Percentiles rank a stretch among this genome's conserved stretches.
Conservation (phyloP, 371 early-diverging fungal genomes). For the Dichotomocladium elegans region DNA sequence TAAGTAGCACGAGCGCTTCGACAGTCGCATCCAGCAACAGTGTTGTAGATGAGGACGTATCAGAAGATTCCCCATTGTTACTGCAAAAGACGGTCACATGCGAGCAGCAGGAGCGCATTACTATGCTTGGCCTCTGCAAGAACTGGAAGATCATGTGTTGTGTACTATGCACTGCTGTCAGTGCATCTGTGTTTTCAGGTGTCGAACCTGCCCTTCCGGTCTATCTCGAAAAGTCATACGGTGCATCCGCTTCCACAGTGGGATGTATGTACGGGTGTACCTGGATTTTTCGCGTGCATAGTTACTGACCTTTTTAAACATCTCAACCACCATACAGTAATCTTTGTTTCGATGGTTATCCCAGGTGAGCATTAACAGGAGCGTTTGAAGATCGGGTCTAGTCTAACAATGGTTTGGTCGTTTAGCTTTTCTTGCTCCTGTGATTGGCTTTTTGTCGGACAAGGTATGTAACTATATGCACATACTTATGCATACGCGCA, state of each 20-base stretch:
- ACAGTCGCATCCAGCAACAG: not conserved
- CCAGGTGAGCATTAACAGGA: constrained; percentile 42
- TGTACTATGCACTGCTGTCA: constrained; percentile 50
- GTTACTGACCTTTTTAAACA: too few species aligned
- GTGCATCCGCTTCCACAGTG: constrained; percentile 46
- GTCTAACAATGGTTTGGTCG: not conserved
- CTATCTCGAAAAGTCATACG: constrained; percentile 42
- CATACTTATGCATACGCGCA: not conserved
- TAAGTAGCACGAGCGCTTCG: constrained; percentile 7
- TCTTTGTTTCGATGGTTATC: constrained; percentile 60
- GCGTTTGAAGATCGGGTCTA: not conserved
- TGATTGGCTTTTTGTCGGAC: constrained; percentile 60
- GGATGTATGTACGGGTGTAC: constrained; percentile 48
- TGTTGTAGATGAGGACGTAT: not conserved
- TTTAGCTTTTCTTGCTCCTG: constrained; percentile 48
- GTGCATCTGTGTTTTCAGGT: constrained; percentile 58
- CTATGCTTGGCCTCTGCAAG: constrained; percentile 46
- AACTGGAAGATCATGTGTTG: constrained; percentile 55
- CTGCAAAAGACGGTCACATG: too few species aligned
- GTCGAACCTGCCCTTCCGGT: constrained; percentile 65
- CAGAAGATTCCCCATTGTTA: constrained; percentile 4
- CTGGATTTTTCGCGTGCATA: too few species aligned
- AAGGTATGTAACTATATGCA: constrained; percentile 15
- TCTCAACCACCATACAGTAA: constrained; percentile 19
- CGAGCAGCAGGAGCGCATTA: constrained; percentile 21